Percentiles rank a stretch among this genome's conserved stretches.
These are phyloP conservation scores for Hippophae tibetana DNA, from an alignment of 306 rosid species.

Conservation along the genomic window DNA sequence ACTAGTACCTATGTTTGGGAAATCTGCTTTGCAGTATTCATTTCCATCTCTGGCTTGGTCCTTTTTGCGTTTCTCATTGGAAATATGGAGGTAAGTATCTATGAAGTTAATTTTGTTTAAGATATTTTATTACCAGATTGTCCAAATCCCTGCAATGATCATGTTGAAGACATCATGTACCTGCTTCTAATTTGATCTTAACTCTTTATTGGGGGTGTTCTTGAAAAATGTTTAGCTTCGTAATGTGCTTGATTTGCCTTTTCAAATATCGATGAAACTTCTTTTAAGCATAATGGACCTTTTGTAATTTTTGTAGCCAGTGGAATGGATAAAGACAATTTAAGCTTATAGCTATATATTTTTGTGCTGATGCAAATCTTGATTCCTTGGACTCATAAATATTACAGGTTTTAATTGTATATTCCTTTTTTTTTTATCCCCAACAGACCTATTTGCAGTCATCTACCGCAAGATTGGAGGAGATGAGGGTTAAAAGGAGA, in stretches of 20 bases:
- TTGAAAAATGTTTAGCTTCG: no score
- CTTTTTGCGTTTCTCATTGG: slow-evolving; percentile 17
- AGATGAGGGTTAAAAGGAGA: slow-evolving; percentile 25
- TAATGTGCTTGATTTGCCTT: no score
- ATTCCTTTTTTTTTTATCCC: no score
- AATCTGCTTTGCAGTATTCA: slow-evolving; percentile 7
- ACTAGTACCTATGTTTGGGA: slow-evolving; percentile 13
- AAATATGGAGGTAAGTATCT: slow-evolving; percentile 15
- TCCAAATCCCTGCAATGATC: neutral
- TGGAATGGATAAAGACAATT: no score
- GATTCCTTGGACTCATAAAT: neutral
- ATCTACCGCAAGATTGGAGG: slow-evolving; percentile 54
- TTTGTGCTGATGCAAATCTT: no score
- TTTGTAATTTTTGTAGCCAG: no score
- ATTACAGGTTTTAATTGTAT: neutral
- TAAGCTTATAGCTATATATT: no score
- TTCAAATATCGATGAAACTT: no score
- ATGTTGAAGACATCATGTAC: neutral
- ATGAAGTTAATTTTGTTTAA: neutral
- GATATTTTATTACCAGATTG: neutral
- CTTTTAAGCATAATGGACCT: no score
- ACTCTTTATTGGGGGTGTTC: no score
- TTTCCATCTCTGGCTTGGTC: slow-evolving; percentile 14
- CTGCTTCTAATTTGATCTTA: no score
- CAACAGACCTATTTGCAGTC: slow-evolving; percentile 61